Evolutionary conservation across 345 rosid genomes (phyloP).

Genomic region (Boechera divaricarpa): DNA sequence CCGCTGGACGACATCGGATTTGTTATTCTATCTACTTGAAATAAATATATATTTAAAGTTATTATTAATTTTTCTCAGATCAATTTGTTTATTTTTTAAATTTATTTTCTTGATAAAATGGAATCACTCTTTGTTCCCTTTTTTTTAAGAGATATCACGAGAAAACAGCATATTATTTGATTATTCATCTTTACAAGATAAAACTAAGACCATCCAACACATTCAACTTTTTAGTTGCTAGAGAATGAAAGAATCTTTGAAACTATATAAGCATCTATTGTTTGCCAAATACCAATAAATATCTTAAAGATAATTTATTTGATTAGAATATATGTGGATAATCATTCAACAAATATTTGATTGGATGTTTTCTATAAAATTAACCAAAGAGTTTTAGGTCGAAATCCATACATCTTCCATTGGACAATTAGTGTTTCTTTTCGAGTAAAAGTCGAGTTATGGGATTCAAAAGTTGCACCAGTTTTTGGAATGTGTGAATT

Average conservation of each 20-base stretch:
- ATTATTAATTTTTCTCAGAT: background rate
- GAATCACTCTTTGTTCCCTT: conserved; percentile 31
- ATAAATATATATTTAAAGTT: fast-evolving
- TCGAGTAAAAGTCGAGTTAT: background rate
- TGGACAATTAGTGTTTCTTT: background rate
- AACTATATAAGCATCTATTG: conserved; percentile 13
- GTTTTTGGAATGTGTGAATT: background rate
- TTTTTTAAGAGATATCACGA: background rate
- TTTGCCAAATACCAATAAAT: background rate
- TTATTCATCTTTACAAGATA: conserved; percentile 20
- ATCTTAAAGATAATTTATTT: conserved; percentile 2
- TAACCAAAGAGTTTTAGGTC: background rate
- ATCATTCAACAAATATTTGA: background rate
- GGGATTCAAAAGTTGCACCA: background rate
- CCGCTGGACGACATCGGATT: conserved; percentile 96
- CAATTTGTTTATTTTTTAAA: background rate
- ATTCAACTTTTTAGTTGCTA: conserved; percentile 10
- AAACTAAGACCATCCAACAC: conserved; percentile 36
- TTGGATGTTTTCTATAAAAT: background rate
- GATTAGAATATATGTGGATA: background rate
- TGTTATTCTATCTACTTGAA: background rate
- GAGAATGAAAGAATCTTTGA: conserved; percentile 46
- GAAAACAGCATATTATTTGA: conserved; percentile 47
- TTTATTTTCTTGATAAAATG: background rate
- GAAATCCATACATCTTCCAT: background rate